phyloP scores from a whole-genome alignment of 352 stramenopile species.

The Globisporangium echinulatum region DNA sequence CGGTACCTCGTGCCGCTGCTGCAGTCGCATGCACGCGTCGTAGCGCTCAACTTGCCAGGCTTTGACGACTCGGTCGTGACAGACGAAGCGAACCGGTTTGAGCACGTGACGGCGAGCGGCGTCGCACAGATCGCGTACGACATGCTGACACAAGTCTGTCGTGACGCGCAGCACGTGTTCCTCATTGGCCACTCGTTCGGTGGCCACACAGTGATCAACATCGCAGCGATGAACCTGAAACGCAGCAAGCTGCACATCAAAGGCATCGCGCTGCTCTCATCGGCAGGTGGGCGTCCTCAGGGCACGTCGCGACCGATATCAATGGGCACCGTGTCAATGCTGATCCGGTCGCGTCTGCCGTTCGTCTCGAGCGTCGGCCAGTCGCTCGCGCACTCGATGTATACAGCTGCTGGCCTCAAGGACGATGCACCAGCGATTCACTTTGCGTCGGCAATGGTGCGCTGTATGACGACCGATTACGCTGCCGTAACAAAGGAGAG shows the following conservation, averaged over 20 bases:
- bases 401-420: conserved; percentile 16
- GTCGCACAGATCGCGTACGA: conserved; percentile 17
- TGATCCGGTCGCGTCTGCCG: conserved; percentile 15
- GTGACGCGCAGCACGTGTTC: conserved; percentile 9
- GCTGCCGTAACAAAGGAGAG: conserved; percentile 20
- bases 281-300: conserved; percentile 20
- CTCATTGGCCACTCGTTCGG: conserved; percentile 13
- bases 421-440: conserved; percentile 12
- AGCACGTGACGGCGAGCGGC: conserved; percentile 13
- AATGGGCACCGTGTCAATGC: conserved; percentile 7
- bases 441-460: conserved; percentile 24
- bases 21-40: too few species aligned
- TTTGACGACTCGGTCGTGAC: conserved; percentile 16
- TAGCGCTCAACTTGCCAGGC: background rate
- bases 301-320: conserved; percentile 13
- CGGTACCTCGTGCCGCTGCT: too few species aligned
- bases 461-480: conserved; percentile 29
- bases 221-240: conserved; percentile 25
- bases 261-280: conserved; percentile 24
- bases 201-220: conserved; percentile 22
- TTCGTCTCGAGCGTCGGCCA: conserved; percentile 7
- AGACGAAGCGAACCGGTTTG: conserved; percentile 16
- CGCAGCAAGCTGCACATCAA: conserved; percentile 15
- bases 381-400: conserved; percentile 12
- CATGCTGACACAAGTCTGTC: conserved; percentile 17